Evolutionary conservation across 768 basidiomycete species (phyloP), one percentile per base, ranked within the genome.

Genomic region (Lactifluus pinguis): DNA sequence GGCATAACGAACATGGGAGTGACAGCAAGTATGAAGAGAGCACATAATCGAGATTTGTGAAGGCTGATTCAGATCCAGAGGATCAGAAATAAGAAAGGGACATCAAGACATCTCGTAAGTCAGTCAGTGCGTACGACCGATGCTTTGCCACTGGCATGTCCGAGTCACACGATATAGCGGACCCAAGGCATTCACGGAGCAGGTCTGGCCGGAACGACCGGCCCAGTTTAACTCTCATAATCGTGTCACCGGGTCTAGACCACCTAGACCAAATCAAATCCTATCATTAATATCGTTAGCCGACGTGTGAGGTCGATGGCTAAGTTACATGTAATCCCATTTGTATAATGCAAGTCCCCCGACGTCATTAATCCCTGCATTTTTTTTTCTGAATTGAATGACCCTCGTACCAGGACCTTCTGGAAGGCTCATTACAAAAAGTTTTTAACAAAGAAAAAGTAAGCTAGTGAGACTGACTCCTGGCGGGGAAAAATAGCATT

Each of bases 201-300:
- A n/a, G n/a, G n/a, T n/a, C n/a, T n/a, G n/a, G n/a, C n/a, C n/a
- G n/a, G n/a, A n/a, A n/a, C n/a, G n/a, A n/a, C n/a, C n/a, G n/a
- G n/a, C n/a, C n/a, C n/a, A n/a, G n/a, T n/a, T n/a, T n/a, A 60
- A 49, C 29, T 29, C 2, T 25, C n/a, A 58, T 58, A 34, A 51
- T 58, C 57, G 19, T 50, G 41, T 55, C 48, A 55, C 48, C 55
- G 1, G 49, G 56, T 32, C 56, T 57, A 13, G 49, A 51, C 36
- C 17, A 4, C 53, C 21, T 42, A 32, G 3, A 21, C 44, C 25
- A 19, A 32, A 25, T 25, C 25, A 25, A 25, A 32, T 54, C 32
- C 29, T 53, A 13, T 38, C 36, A 14, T 21, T 25, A 34, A 17
- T 53, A 13, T 38, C 36, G 7, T 21, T 25, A 34, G 15, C 17